Evolutionary conservation across 1,284 basidiomycete genomes (phyloP).

Genomic region (Marasmius sp.): DNA sequence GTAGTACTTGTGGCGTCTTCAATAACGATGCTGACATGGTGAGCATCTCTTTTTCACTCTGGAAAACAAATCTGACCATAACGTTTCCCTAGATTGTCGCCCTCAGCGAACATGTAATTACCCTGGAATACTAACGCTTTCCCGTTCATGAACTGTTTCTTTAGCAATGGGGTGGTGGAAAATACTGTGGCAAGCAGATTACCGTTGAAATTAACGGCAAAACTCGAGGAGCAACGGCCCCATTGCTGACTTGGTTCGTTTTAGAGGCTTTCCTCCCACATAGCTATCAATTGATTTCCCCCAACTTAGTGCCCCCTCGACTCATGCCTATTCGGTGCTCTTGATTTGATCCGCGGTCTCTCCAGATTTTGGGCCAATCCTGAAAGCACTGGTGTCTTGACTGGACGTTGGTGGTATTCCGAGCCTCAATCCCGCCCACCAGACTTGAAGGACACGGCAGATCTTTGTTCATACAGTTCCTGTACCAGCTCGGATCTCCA

Average conservation of each 20-base stretch:
- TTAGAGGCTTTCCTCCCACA: background rate
- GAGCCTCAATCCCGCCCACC: too few species aligned
- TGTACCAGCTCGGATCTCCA: too few species aligned
- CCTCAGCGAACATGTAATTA: background rate
- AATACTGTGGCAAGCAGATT: slow-evolving; percentile 6
- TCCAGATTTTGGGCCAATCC: background rate
- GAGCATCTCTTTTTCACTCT: background rate
- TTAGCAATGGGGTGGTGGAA: slow-evolving; percentile 5
- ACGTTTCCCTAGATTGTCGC: background rate
- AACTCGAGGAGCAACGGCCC: background rate
- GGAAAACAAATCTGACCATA: too few species aligned
- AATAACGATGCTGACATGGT: background rate
- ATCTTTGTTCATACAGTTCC: too few species aligned
- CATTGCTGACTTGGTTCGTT: slow-evolving; percentile 2
- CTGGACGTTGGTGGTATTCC: too few species aligned
- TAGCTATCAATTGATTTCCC: background rate
- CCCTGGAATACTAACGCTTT: too few species aligned
- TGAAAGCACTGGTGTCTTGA: background rate
- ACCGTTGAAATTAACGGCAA: slow-evolving; percentile 1
- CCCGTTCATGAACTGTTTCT: background rate
- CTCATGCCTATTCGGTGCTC: background rate
- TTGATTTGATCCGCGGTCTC: background rate
- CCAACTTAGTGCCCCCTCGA: background rate
- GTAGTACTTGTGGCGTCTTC: background rate
- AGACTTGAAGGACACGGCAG: too few species aligned